These are phyloP conservation scores for Cryptococcus depauperatus DNA, from an alignment of 1,284 basidiomycete species.

Conservation along the genomic window DNA sequence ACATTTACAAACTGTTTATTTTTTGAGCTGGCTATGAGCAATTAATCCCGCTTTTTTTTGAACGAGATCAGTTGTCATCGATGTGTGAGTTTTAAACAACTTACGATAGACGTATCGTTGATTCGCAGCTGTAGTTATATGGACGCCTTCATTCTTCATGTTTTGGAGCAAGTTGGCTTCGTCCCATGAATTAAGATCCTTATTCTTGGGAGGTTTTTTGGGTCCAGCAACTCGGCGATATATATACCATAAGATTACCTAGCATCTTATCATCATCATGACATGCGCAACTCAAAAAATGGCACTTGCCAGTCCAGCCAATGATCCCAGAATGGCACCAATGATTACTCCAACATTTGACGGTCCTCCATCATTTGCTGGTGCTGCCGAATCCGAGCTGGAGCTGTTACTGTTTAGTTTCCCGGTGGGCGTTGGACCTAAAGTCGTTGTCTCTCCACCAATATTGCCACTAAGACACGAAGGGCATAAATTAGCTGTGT, in stretches of 20 bases:
- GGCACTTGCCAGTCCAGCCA: constrained; percentile 25
- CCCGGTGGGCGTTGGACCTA: background rate
- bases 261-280: background rate
- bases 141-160: constrained; percentile 33
- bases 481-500: background rate
- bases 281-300: background rate
- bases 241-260: constrained; percentile 20
- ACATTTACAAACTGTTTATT: constrained; percentile 3
- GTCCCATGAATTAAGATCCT: constrained; percentile 29
- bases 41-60: constrained; percentile 25
- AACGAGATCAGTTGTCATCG: constrained; percentile 2
- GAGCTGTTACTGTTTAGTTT: background rate
- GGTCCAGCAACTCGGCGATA: constrained; percentile 11
- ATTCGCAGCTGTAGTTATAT: constrained; percentile 31
- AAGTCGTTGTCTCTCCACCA: background rate
- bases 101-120: constrained; percentile 38
- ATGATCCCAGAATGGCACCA: constrained; percentile 23
- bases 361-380: constrained; percentile 5
- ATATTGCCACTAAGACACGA: background rate
- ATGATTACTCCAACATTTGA: constrained; percentile 23
- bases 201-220: constrained; percentile 8
- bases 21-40: constrained; percentile 27
- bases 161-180: constrained; percentile 31
- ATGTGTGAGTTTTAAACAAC: constrained; percentile 4
- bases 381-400: constrained; percentile 1